phyloP scores from a whole-genome alignment of 805 yeast species.

The Brettanomyces nanus region DNA sequence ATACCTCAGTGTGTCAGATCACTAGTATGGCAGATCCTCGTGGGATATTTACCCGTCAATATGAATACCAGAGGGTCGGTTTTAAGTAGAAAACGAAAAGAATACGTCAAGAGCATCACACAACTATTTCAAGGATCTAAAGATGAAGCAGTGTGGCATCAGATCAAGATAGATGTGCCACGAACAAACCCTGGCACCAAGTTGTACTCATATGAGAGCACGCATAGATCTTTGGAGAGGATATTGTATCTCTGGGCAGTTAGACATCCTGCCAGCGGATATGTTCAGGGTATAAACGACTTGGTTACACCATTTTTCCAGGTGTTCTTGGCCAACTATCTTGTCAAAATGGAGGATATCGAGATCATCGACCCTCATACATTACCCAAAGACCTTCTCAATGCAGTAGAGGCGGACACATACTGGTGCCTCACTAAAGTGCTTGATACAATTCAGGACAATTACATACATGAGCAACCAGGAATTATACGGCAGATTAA shows the following conservation, averaged over 20 bases:
- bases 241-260: constrained; percentile 90
- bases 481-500: constrained; percentile 89
- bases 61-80: constrained; percentile 64
- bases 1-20: constrained; percentile 78
- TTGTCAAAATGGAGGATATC: constrained; percentile 36
- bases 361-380: constrained; percentile 55
- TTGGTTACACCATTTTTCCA: constrained; percentile 89
- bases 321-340: constrained; percentile 67
- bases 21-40: constrained; percentile 76
- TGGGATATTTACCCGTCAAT: constrained; percentile 88
- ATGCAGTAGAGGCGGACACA: constrained; percentile 85
- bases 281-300: constrained; percentile 96
- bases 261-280: constrained; percentile 95
- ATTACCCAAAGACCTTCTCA: constrained; percentile 51
- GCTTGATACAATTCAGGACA: constrained; percentile 91
- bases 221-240: constrained; percentile 74
- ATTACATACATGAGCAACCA: constrained; percentile 96
- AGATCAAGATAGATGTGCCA: constrained; percentile 89
- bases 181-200: constrained; percentile 83
- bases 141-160: constrained; percentile 87
- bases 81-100: constrained; percentile 72
- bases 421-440: constrained; percentile 94
- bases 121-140: constrained; percentile 52
- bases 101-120: constrained; percentile 67
- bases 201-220: constrained; percentile 57